Conservation (phyloP, 805 yeast species). For the Hanseniaspora osmophila region DNA sequence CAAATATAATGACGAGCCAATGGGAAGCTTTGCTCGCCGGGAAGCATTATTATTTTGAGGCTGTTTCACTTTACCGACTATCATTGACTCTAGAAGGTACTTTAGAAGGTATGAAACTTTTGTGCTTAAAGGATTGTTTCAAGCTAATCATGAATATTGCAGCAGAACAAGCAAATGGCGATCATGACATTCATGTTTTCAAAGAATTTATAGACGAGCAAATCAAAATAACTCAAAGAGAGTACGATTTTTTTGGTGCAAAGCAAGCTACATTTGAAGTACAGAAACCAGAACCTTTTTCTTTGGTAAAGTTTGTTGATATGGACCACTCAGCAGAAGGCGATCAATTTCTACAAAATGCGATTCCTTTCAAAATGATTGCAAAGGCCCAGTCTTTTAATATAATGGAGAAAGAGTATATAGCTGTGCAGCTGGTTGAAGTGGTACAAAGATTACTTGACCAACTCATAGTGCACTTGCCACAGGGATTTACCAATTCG, state of each 20-base stretch:
- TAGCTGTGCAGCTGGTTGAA: slow-evolving; percentile 28
- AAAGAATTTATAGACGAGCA: slow-evolving; percentile 11
- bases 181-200: slow-evolving; percentile 34
- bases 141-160: too few species aligned
- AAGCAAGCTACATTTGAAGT: neutral
- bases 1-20: slow-evolving; percentile 36
- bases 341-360: slow-evolving; percentile 32
- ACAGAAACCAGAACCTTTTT: neutral
- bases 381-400: slow-evolving; percentile 54
- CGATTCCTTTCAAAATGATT: slow-evolving; percentile 54
- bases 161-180: slow-evolving; percentile 22
- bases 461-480: neutral
- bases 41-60: slow-evolving; percentile 51
- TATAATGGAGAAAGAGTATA: slow-evolving; percentile 46
- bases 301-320: neutral
- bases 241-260: neutral
- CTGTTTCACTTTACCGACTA: slow-evolving; percentile 55
- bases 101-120: too few species aligned
- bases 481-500: neutral
- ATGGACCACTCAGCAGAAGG: neutral
- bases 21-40: slow-evolving; percentile 51
- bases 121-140: slow-evolving; percentile 46
- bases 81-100: slow-evolving; percentile 25
- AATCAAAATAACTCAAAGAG: neutral
- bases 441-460: slow-evolving; percentile 38